Base-by-base conservation (phyloP, 225 moss, liverwort and hornwort species). In the Climacium dendroides region DNA sequence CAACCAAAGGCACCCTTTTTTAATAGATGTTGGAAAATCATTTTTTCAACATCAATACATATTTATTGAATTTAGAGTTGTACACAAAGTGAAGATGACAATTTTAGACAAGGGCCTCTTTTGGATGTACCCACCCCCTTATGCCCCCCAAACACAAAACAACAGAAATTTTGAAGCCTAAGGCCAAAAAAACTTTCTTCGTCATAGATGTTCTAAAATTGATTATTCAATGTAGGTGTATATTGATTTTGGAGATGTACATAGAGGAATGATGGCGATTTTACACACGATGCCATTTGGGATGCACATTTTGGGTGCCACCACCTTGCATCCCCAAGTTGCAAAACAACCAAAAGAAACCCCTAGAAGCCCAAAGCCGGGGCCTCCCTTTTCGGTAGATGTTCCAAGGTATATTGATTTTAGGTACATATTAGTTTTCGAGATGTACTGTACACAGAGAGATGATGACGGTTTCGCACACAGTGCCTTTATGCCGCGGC, bases 201-300 rank as follows among this genome's bases (percentile, higher is more conserved):
- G n/a, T 34, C 1, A 5, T 8, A 64, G 3, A 35, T 35, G 35
- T 19, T 67, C 6, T 22, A 2, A 12, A 23, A 39, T 39, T 4
- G 0, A 37, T 67, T 67, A 39, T 70, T 24, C 69, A 70, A 41
- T 3, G 1, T 5, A 41, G 8, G 4, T 67, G 20, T 6, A 7
- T 67, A 67, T 11, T 13, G 12, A 22, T 37, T 22, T 67, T 43
- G 10, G 29, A 47, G 18, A 45, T 45, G 6, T 29, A 10, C 30
- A 10, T 29, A 72, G 5, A 9, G 0, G 6, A 2, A 30, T 32
- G 32, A 48, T 48, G 39, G 32, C 1, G 0, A 0, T 30, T 35
- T 23, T 5, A 5, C 1, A 14, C 1, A n/a, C 0, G 0, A 0
- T 35, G n/a, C 6, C 15, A 29, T 45, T 28, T 43, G 1, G 4